These are phyloP conservation scores for Rhizoctonia solani DNA, from an alignment of 1,284 basidiomycete genomes.

Conservation along the genomic window DNA sequence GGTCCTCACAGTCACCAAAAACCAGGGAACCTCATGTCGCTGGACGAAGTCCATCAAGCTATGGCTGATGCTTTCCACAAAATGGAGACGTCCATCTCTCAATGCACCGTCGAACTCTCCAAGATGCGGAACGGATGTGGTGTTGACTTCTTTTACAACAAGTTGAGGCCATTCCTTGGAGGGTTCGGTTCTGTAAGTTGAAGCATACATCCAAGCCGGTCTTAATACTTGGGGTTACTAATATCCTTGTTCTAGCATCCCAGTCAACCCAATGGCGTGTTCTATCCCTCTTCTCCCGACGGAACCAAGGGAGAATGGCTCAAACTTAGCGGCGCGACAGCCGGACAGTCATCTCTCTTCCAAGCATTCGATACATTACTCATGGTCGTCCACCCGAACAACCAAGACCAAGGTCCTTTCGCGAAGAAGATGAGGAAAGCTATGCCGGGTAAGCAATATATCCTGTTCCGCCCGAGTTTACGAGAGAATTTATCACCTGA, in stretches of 20 bases:
- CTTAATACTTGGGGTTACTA: background rate
- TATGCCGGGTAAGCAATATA: conserved; percentile 4
- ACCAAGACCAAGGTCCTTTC: conserved; percentile 1
- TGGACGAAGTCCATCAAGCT: background rate
- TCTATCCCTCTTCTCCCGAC: conserved; percentile 3
- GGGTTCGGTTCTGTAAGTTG: conserved; percentile 21
- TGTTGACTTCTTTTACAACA: conserved; percentile 7
- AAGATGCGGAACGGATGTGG: conserved; percentile 23
- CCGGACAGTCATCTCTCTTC: conserved; percentile 23
- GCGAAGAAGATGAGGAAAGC: conserved; percentile 13
- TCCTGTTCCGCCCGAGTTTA: no score
- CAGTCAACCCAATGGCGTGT: conserved; percentile 2
- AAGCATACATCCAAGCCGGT: background rate
- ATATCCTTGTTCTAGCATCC: background rate
- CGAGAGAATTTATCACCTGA: no score
- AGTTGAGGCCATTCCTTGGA: conserved; percentile 6
- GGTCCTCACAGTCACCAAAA: background rate
- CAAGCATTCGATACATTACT: conserved; percentile 18
- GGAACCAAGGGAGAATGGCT: conserved; percentile 18
- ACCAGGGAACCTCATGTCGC: background rate
- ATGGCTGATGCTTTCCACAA: background rate
- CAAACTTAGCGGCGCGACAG: conserved; percentile 20
- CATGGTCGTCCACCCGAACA: conserved; percentile 2
- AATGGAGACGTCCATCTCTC: background rate
- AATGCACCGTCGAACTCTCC: conserved; percentile 11